Base-by-base conservation (phyloP, 176 grass and related monocot genomes). In the Zea luxurians region DNA sequence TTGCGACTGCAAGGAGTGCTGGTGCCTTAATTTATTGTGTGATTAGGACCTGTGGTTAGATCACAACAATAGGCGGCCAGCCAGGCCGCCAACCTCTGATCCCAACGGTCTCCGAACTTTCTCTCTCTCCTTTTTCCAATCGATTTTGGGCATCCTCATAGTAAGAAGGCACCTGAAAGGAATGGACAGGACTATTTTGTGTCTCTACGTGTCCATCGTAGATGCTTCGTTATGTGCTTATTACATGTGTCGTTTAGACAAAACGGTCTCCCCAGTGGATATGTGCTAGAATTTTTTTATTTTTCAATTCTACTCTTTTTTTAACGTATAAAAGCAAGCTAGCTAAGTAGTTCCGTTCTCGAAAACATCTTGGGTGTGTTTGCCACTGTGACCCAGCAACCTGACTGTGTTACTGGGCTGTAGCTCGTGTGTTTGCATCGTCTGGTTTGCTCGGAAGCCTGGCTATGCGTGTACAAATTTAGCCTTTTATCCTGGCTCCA, bases 1-100 rank as follows among this genome's bases (percentile, higher is more conserved):
- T 27, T 27, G 27, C 27, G 27, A 27, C 27, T 27, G 27, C 27
- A 27, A 27, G 27, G 27, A 68, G 69, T 48, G 66, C 27, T 66
- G 76, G 61, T 49, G 76, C 76, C 76, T 74, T 74, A 75, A 66
- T 79, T 66, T 40, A 79, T 73, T 66, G 48, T 45, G 76, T 44
- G 83, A 85, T 85, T 79, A 85, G 43, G 76, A 85, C 76, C 4
- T 38, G 57, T 57, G 83, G 74, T 85, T 74, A 80, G 83, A 74
- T 61, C 83, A 74, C 76, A 48, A 60, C 27, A 27, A 27, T 27
- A 15, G 21, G 4, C 41, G 27, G 41, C 46, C 68, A 55, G 15
- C 54, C 54, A 15, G 21, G 4, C 41, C 41, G 41, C 46, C 68
- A 55, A 16, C 54, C 54, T 57, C 54, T 15, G 54, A 57, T 65